Evolutionary conservation across 1,139 yeast genomes (phyloP), one percentile per base, ranked within the genome.

Genomic region (Magnusiomyces sp.): DNA sequence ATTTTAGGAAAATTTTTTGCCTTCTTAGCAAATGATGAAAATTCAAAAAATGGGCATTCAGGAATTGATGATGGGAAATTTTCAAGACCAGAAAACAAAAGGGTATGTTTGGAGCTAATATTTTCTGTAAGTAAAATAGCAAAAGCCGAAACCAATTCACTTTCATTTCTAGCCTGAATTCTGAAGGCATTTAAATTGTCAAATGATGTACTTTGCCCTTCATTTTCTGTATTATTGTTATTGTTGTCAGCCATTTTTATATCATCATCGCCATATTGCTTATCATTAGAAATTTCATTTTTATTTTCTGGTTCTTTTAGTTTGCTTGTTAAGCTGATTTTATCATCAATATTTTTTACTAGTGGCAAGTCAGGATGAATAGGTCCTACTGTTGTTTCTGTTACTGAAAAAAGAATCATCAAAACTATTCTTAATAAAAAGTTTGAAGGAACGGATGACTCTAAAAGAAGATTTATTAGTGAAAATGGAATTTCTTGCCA

Each of bases 41-140:
- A n/a, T 17, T 17, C 9, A 38, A 17, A 27, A 27, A 16, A 38
- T 9, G 13, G 40, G 23, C 9, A 38, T 14, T n/a, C n/a, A n/a
- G n/a, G 38, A n/a, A n/a, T 34, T 14, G 38, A n/a, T 5, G 10
- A 34, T 5, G 38, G 16, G 13, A 34, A 17, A 17, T 27, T 20
- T 29, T 41, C 44, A 4, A 41, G 36, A 29, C 44, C 36, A 31
- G 23, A 16, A 41, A 41, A 41, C 33, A 41, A 13, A 13, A 41
- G 44, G 19, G 34, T 31, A 14, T 41, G 44, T 29, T 37, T 34
- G 10, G n/a, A 10, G 17, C 17, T 7, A 29, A 41, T 19, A 9
- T 16, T 13, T 9, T 27, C 11, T 7, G 19, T 23, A 3, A 41
- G 27, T n/a, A n/a, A 23, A 7, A n/a, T 10, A 2, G 44, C n/a